Evolutionary conservation across 306 rosid species (phyloP), one percentile per base, ranked within the genome.

Genomic region (Quercus engelmannii): DNA sequence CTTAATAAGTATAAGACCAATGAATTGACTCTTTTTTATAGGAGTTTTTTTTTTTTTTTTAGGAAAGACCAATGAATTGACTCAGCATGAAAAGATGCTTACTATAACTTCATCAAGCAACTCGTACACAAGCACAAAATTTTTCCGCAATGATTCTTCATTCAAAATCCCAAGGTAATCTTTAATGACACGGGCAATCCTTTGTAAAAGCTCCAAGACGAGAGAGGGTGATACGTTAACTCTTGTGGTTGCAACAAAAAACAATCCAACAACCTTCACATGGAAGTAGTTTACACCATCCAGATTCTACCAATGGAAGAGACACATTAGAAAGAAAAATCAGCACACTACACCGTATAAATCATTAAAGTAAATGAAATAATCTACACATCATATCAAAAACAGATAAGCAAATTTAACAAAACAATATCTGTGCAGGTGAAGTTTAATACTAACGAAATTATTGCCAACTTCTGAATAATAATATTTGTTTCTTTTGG

Each of bases 61-160:
- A 38, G 43, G 43, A 38, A 54, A 74, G 61, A 69, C 79, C 75
- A 74, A 77, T 78, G 56, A 52, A 31, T 7, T 54, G 54, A 74
- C 12, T 7, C 15, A 8, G 13, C 6, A 74, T 15, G 69, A 78
- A 69, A 78, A 75, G 69, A 80, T 59, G 75, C 96, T 91, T 77
- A 93, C 97, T 30, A 93, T 93, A 87, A 87, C 92, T 93, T 93
- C 97, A 76, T 93, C 97, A 5, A 93, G 97, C 86, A 93, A 81
- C 86, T 93, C 97, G 8, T 93, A 93, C 78, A 93, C 96, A 69
- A 91, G 96, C 77, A 93, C 94, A 83, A 93, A 91, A 80, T 93
- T 92, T 76, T 87, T 93, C 61, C 96, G 81, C 72, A 93, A 57
- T 5, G 96, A 91, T 71, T 93, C 97, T 88, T 93, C 96, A 81